A percentile compares a stretch with the other conserved stretches of the same genome.
Evolutionary conservation across 768 basidiomycete genomes (phyloP).

Genomic region (Trichaptum fuscoviolaceum): DNA sequence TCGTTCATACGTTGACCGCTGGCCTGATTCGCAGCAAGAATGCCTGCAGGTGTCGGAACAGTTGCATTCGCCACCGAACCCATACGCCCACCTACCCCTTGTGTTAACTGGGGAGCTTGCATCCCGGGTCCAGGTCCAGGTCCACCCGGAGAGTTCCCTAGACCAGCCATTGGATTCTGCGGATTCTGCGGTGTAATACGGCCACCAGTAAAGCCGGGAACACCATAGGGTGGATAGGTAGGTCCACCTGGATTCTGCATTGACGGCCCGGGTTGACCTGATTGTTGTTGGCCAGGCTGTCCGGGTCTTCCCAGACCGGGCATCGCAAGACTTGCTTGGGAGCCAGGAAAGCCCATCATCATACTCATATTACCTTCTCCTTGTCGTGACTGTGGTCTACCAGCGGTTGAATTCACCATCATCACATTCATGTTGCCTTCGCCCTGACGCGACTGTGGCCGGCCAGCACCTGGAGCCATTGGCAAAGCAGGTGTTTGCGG

Average conservation of each 20-base stretch:
- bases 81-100: neutral
- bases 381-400: neutral
- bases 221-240: neutral
- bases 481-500: slow-evolving; percentile 33
- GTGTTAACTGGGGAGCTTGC: neutral
- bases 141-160: neutral
- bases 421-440: neutral
- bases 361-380: neutral
- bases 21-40: neutral
- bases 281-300: neutral
- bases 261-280: neutral
- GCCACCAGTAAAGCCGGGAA: neutral
- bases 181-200: neutral
- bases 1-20: neutral
- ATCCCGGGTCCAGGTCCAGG: neutral
- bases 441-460: neutral
- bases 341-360: neutral
- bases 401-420: neutral
- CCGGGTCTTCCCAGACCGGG: neutral
- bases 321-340: neutral
- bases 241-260: neutral
- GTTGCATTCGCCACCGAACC: neutral
- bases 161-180: neutral
- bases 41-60: neutral
- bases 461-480: slow-evolving; percentile 7